A percentile compares a stretch with the other conserved stretches of the same genome.
Evolutionary conservation across 106 monocot species (phyloP).

Genomic region (Allium fistulosum): DNA sequence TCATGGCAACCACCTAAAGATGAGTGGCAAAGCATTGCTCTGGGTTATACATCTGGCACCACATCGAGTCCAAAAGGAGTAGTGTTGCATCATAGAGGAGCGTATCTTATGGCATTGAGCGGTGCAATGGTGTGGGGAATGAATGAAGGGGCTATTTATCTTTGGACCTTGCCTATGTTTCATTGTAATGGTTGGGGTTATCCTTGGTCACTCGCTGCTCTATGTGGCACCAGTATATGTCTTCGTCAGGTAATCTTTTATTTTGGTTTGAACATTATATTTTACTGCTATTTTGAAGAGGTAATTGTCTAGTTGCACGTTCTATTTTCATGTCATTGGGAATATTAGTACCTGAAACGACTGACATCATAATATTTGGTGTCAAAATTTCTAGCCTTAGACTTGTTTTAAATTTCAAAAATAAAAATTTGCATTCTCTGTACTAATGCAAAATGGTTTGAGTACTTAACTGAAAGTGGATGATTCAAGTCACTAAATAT

Average conservation of each 20-base stretch:
- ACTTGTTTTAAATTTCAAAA: too few species aligned
- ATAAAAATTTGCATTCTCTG: too few species aligned
- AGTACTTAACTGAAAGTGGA: too few species aligned
- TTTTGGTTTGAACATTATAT: too few species aligned
- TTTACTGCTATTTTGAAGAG: too few species aligned
- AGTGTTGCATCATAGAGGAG: constrained; percentile 88
- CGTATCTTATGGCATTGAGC: constrained; percentile 90
- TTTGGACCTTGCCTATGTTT: constrained; percentile 97
- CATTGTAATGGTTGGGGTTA: constrained; percentile 97
- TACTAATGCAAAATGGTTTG: too few species aligned
- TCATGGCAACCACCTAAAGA: constrained; percentile 77
- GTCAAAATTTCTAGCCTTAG: too few species aligned
- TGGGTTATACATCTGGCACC: constrained; percentile 93
- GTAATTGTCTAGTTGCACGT: too few species aligned
- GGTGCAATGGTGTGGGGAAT: constrained; percentile 71
- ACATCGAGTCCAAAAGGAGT: constrained; percentile 96
- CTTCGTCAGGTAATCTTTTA: constrained; percentile 69
- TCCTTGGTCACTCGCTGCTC: constrained; percentile 82
- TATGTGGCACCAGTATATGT: constrained; percentile 89
- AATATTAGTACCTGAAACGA: too few species aligned
- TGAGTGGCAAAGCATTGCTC: constrained; percentile 96
- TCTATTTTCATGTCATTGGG: too few species aligned
- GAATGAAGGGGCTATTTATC: constrained; percentile 77
- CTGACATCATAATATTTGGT: too few species aligned
- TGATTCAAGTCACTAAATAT: too few species aligned